Conservation (phyloP, 1,284 basidiomycete genomes). For the Hymenochaete sp. region DNA sequence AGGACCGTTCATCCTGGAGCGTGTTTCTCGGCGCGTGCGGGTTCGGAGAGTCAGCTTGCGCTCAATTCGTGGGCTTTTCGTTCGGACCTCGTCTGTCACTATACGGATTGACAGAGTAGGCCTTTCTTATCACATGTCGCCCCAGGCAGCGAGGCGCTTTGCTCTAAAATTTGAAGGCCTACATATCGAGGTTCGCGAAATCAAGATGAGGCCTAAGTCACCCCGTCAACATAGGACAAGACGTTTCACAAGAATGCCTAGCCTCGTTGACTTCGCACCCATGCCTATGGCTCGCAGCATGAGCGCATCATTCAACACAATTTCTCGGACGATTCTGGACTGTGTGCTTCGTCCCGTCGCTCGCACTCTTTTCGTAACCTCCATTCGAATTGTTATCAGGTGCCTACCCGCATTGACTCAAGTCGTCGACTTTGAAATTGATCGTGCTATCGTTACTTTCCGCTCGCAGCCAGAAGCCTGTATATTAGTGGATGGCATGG, state of each 20-base stretch:
- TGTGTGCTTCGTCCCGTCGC: constrained; percentile 53
- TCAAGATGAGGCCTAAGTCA: constrained; percentile 22
- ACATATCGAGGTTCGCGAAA: constrained; percentile 38
- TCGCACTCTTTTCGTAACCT: constrained; percentile 44
- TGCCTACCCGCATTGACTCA: constrained; percentile 58
- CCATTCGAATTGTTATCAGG: constrained; percentile 49
- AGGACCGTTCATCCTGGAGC: constrained; percentile 50
- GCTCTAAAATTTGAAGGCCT: constrained; percentile 55
- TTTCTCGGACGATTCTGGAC: constrained; percentile 40
- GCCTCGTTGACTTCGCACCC: constrained; percentile 43
- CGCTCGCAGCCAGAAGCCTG: constrained; percentile 41
- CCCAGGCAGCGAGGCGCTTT: constrained; percentile 40
- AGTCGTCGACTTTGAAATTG: constrained; percentile 57
- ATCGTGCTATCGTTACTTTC: constrained; percentile 42
- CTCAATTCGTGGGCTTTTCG: constrained; percentile 66
- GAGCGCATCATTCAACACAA: constrained; percentile 36
- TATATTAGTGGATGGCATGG: constrained; percentile 41
- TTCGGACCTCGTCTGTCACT: constrained; percentile 43
- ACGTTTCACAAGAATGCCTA: constrained; percentile 35
- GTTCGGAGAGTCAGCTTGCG: constrained; percentile 64
- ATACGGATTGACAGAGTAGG: constrained; percentile 60
- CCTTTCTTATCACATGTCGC: constrained; percentile 42
- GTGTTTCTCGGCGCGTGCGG: constrained; percentile 51
- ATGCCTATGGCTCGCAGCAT: constrained; percentile 44
- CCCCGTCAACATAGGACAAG: constrained; percentile 8